Conservation (phyloP, 148 eudicot genomes). For the Pharnaceum exiguum region DNA sequence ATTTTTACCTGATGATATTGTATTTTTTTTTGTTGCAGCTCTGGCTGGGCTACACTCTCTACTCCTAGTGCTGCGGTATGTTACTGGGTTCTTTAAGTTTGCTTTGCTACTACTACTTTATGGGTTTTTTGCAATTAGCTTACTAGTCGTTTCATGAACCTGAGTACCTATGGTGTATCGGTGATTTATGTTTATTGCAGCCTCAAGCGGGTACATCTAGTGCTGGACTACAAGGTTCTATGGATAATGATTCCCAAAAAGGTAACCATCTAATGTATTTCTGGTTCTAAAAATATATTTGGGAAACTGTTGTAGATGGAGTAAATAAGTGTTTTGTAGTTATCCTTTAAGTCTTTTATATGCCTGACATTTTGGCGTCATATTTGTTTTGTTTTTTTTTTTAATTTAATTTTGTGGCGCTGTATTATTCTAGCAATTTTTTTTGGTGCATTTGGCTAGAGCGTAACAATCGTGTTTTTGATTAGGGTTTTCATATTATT, state of each 20-base stretch:
- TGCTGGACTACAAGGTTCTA: slow-evolving; percentile 22
- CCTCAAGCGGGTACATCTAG: slow-evolving; percentile 35
- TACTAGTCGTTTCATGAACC: neutral
- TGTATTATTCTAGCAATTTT: too few species aligned
- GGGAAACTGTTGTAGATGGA: too few species aligned
- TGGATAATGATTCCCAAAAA: slow-evolving; percentile 26
- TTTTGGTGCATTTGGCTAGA: too few species aligned
- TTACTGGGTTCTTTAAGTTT: slow-evolving; percentile 5
- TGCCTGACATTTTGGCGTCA: too few species aligned
- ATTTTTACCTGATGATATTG: neutral
- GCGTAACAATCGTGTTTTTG: too few species aligned
- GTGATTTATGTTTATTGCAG: slow-evolving; percentile 38
- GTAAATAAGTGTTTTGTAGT: too few species aligned
- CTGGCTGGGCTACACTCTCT: slow-evolving; percentile 62
- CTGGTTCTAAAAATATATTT: too few species aligned
- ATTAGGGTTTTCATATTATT: too few species aligned
- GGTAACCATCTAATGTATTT: slow-evolving; percentile 21
- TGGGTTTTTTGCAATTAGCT: neutral
- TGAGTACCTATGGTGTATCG: too few species aligned
- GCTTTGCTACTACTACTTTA: slow-evolving; percentile 1
- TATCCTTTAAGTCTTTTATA: neutral
- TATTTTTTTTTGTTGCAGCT: slow-evolving; percentile 39
- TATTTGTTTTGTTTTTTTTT: too few species aligned
- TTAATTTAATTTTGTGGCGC: too few species aligned
- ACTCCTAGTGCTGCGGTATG: slow-evolving; percentile 55